Evolutionary conservation across 176 grass and related monocot genomes (phyloP), one percentile per base, ranked within the genome.

Genomic region (Paspalum notatum): DNA sequence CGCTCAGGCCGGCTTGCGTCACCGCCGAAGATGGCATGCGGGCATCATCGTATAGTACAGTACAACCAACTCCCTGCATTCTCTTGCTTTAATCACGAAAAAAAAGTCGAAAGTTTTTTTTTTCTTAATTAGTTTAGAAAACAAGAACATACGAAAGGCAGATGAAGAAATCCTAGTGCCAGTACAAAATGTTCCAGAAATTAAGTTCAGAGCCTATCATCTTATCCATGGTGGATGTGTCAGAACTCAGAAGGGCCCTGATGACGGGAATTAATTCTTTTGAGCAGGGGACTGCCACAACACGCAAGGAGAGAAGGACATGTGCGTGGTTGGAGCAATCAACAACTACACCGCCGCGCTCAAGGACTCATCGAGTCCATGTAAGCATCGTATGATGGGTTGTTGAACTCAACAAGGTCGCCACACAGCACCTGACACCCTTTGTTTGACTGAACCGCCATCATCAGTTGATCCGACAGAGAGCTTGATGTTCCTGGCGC

Each of bases 301-400:
- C 46, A 63, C 64, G 0, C 59, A 74, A 11, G 87, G 87, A 12
- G 52, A 83, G 82, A 45, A 85, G 83, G 57, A 88, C 63, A 73
- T 80, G 82, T 95, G 93, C 37, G 90, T 95, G 42, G 90, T 83
- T 13, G 90, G 86, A 32, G 93, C 93, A 7, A 95, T 95, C 57
- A 95, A 92, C 76, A 95, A 95, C 71, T 94, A 94, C 76, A 94
- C 92, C 0, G 63, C 47, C 15, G 85, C 87, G 43, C 83, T 94
- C 0, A 7, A 67, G 24, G 84, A 93, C 67, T 41, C 82, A 5
- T 45, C 74, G 1, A 89, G 49, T 68, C 46, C 65, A 84, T 94
- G 84, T 93, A 63, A 88, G 68, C 48, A 72, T 55, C 1, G 4
- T 46, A 40, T 15, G 12, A 20, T 13, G 1, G 13, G 15, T 18